Evolutionary conservation across 179 eudicot genomes (phyloP).

Genomic region (Drosera spatulata): DNA sequence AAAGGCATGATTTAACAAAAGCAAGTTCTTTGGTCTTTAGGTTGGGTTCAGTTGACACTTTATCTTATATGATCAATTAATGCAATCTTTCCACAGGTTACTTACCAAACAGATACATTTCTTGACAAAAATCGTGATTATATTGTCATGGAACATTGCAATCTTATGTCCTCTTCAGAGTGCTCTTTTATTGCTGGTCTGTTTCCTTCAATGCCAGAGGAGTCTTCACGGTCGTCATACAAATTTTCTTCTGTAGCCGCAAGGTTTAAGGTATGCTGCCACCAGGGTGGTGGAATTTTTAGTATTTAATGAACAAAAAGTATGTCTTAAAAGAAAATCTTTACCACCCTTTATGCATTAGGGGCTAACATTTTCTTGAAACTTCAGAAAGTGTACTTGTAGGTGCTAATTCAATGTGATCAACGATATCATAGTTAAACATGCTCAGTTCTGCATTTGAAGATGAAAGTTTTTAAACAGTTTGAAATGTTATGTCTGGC

Average conservation of each 20-base stretch:
- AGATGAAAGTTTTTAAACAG: too few species aligned
- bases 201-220: constrained; percentile 67
- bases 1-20: constrained; percentile 39
- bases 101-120: constrained; percentile 74
- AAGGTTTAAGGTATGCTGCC: constrained; percentile 68
- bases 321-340: background rate
- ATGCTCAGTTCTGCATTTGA: too few species aligned
- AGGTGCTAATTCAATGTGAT: too few species aligned
- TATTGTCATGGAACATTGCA: constrained; percentile 90
- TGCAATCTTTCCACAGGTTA: constrained; percentile 37
- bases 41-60: background rate
- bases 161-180: constrained; percentile 67
- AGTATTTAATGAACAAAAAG: background rate
- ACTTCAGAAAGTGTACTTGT: too few species aligned
- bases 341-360: background rate
- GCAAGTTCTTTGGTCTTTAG: background rate
- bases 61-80: background rate
- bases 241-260: constrained; percentile 93
- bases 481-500: too few species aligned
- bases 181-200: constrained; percentile 75
- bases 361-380: too few species aligned
- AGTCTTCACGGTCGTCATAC: constrained; percentile 89
- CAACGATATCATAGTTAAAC: too few species aligned
- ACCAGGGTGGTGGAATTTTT: background rate
- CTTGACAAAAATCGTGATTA: constrained; percentile 97